Evolutionary conservation across 805 yeast species (phyloP), one percentile per base, ranked within the genome.

Genomic region (Metschnikowia kofuensis): DNA sequence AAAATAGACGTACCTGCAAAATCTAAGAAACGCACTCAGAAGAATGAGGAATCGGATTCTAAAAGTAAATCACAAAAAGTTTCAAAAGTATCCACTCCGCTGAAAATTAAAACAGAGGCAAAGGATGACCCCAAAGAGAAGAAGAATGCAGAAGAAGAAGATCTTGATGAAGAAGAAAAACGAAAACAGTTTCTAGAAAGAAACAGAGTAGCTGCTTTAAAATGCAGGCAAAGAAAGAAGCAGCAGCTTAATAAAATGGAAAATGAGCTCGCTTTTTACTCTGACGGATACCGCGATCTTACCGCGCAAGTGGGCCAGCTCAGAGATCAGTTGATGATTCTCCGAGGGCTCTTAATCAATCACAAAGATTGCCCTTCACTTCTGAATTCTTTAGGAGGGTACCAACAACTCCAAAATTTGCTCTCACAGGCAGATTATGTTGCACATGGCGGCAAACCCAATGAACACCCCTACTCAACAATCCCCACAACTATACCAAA

Each of bases 191-290:
- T 82, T 60, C 68, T 94, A 55, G 99, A 94, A 64, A 77, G 98
- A 54, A 94, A 94, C 66, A 77, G 99, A 49, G 82, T 94, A 9
- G 99, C 99, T 0, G 99, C 99, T 0, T 83, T 94, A 26, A 91
- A 90, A 64, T 94, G 98, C 73, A 80, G 99, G 51, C 96, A 88
- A 67, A 80, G 97, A 49, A 94, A 94, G 75, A 94, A 94, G 72
- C 89, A 88, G 63, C 85, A 86, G 75, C 79, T 90, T 32, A 83
- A 80, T 49, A 86, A 85, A 57, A 85, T 94, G 80, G 95, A 90
- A 64, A 81, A 77, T 41, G 95, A 90, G 63, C 75, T 89, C 45
- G 77, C 82, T 39, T 83, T 79, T 58, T 89, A 83, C 63, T 76
- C 87, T 14, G 66, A 75, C 10, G 91, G 90, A 52, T 89, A 87